Percentiles rank a stretch among this genome's conserved stretches.
phyloP scores from a whole-genome alignment of 768 basidiomycete genomes.

The Xerocomus brunneocitrinus region DNA sequence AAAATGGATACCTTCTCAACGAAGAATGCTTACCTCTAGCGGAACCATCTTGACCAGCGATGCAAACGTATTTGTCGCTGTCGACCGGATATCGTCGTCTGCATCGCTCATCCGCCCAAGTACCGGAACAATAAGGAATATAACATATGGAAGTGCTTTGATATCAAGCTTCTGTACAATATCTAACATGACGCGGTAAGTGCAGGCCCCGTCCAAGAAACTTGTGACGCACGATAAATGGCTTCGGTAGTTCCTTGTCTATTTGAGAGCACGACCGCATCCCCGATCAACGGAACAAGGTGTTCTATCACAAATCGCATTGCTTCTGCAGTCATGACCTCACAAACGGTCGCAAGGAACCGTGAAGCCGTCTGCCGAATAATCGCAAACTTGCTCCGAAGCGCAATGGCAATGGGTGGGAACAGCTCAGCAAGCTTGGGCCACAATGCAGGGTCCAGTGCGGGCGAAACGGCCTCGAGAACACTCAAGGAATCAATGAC shows the following conservation, averaged over 20 bases:
- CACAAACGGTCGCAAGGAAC: slow-evolving; percentile 84
- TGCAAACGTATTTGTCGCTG: slow-evolving; percentile 96
- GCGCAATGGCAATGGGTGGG: slow-evolving; percentile 68
- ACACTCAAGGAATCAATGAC: slow-evolving; percentile 92
- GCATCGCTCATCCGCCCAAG: slow-evolving; percentile 96
- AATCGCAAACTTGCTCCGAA: slow-evolving; percentile 86
- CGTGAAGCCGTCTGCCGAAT: slow-evolving; percentile 84
- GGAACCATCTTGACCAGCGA: slow-evolving; percentile 98
- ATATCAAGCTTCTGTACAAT: slow-evolving; percentile 89
- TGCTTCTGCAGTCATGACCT: slow-evolving; percentile 77
- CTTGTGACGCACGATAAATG: slow-evolving; percentile 73
- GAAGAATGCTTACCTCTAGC: slow-evolving; percentile 62
- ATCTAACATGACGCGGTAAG: slow-evolving; percentile 45
- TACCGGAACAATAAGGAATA: slow-evolving; percentile 94
- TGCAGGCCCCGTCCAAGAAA: neutral
- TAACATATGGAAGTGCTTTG: slow-evolving; percentile 92
- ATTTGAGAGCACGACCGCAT: slow-evolving; percentile 66
- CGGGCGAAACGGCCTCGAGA: slow-evolving; percentile 74
- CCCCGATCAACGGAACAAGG: slow-evolving; percentile 76
- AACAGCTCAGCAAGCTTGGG: slow-evolving; percentile 66
- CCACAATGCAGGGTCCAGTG: slow-evolving; percentile 68
- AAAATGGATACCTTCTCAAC: neutral
- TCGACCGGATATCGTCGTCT: slow-evolving; percentile 86
- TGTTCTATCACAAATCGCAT: slow-evolving; percentile 89
- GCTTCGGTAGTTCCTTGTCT: slow-evolving; percentile 89